Evolutionary conservation across 108 stramenopile genomes (phyloP).

Genomic region (Cyclotella choctawhatcheeana): DNA sequence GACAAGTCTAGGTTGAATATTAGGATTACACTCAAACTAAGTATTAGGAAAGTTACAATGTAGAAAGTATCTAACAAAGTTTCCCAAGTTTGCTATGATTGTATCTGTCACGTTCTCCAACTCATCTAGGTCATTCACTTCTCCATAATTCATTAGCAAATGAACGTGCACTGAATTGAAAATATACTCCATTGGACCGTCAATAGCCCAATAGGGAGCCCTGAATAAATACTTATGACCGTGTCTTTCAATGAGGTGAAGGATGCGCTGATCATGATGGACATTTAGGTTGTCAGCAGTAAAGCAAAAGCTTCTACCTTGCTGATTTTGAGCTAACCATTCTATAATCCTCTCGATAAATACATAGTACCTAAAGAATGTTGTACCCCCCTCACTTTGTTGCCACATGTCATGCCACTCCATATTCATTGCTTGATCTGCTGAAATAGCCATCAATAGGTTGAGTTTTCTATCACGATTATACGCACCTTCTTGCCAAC

Average conservation of each 20-base stretch:
- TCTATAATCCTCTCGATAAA: slow-evolving; percentile 24
- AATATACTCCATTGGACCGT: slow-evolving; percentile 37
- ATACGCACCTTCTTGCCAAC: slow-evolving; percentile 16
- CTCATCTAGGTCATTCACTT: slow-evolving; percentile 13
- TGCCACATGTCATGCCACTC: slow-evolving; percentile 19
- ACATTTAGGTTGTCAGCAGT: slow-evolving; percentile 31
- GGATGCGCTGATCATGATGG: slow-evolving; percentile 16
- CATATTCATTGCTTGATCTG: slow-evolving; percentile 10
- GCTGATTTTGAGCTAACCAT: slow-evolving; percentile 5
- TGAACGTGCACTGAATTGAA: slow-evolving; percentile 24
- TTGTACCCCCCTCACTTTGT: slow-evolving; percentile 31
- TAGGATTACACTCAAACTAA: no score
- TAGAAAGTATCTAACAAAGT: background rate
- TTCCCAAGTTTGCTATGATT: slow-evolving; percentile 10
- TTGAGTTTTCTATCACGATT: slow-evolving; percentile 22
- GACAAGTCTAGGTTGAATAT: no score
- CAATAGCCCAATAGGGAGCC: slow-evolving; percentile 21
- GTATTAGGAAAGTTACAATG: slow-evolving; percentile 16
- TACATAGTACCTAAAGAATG: slow-evolving; percentile 4
- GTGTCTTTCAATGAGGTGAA: background rate
- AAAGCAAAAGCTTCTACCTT: slow-evolving; percentile 16
- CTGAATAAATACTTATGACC: slow-evolving; percentile 26
- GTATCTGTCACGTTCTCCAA: slow-evolving; percentile 14
- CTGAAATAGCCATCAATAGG: slow-evolving; percentile 24
- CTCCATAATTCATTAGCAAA: slow-evolving; percentile 11